Percentiles rank a stretch among this genome's conserved stretches.
Conservation (phyloP, 495 filamentous ascomycete species). For the Saxophila tyrrhenica region DNA sequence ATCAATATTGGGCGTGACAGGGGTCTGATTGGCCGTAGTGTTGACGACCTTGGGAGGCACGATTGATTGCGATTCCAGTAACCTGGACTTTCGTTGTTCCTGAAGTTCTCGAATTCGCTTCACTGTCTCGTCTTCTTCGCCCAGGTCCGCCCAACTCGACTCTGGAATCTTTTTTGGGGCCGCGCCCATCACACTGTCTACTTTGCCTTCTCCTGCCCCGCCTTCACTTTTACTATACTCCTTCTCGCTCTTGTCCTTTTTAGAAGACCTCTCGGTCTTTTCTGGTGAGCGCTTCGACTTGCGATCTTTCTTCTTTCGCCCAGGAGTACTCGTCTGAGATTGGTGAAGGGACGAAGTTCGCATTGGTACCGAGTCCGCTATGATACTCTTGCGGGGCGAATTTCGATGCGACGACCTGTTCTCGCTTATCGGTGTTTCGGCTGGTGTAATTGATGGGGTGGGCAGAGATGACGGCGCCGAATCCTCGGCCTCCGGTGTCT, state of each 20-base stretch:
- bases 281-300: constrained; percentile 7
- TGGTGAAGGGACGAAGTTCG: constrained; percentile 17
- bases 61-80: constrained; percentile 7
- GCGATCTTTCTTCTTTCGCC: constrained; percentile 6
- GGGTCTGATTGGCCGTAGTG: not conserved
- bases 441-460: too few species aligned
- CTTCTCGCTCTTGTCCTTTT: not conserved
- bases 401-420: not conserved
- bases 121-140: constrained; percentile 22
- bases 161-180: constrained; percentile 2
- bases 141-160: constrained; percentile 20
- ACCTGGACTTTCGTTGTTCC: constrained; percentile 15
- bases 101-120: constrained; percentile 18
- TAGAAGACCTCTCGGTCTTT: not conserved
- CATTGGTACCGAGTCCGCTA: constrained; percentile 17
- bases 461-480: not conserved
- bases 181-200: not conserved
- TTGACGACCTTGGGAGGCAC: not conserved
- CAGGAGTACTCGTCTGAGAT: constrained; percentile 5
- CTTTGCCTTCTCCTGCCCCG: not conserved
- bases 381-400: not conserved
- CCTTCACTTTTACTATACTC: not conserved
- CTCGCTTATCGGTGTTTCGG: too few species aligned
- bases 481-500: not conserved
- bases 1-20: not conserved